These are phyloP conservation scores for Stylonectria norvegica DNA, from an alignment of 2,329 filamentous ascomycete genomes.

Conservation along the genomic window DNA sequence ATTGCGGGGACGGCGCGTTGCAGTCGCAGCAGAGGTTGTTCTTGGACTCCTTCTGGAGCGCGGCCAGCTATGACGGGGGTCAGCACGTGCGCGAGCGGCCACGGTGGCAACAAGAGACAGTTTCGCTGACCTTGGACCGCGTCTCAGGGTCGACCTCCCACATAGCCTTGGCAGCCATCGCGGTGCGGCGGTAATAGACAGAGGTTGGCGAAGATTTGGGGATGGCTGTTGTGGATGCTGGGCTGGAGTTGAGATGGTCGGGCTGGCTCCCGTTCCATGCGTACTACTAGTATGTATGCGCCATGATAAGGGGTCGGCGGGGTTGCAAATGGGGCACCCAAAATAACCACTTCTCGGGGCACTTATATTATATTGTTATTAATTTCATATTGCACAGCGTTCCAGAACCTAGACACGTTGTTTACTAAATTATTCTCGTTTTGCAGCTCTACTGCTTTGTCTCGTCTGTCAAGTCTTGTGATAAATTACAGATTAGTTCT, in stretches of 20 bases:
- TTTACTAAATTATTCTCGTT: too few relatives aligned
- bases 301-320: constrained; percentile 18
- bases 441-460: too few relatives aligned
- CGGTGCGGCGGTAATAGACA: constrained; percentile 10
- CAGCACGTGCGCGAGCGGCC: constrained; percentile 11
- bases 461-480: too few relatives aligned
- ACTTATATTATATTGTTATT: too few relatives aligned
- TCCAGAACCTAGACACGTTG: too few relatives aligned
- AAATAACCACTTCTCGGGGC: too few relatives aligned
- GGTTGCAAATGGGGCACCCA: constrained; percentile 8
- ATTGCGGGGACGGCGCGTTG: constrained; percentile 92
- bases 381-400: too few relatives aligned
- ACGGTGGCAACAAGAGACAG: constrained; percentile 4
- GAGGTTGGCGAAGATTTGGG: too few relatives aligned
- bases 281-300: too few relatives aligned
- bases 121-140: constrained; percentile 73
- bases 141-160: constrained; percentile 99
- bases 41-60: constrained; percentile 83
- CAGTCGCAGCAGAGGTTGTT: constrained; percentile 96
- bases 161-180: constrained; percentile 72
- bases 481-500: too few relatives aligned
- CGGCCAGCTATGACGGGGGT: constrained; percentile 62
- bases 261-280: constrained; percentile 15
- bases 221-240: neutral
- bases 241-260: constrained; percentile 2